Conservation (phyloP, 75 land plant genomes). For the Picea sitchensis region DNA sequence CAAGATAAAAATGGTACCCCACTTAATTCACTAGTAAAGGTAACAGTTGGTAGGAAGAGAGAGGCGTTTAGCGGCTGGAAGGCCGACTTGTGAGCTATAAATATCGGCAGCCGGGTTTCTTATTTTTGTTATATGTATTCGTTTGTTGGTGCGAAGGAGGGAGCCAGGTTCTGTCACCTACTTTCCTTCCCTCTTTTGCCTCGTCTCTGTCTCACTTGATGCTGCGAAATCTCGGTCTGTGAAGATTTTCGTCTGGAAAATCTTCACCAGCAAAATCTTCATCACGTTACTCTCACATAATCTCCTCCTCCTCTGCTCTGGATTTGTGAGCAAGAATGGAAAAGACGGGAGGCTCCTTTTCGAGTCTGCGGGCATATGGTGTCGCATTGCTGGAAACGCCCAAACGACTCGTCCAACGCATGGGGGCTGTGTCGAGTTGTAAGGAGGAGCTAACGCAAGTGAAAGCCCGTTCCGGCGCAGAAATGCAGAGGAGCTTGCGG, state of each 20-base stretch:
- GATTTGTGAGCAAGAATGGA: constrained; percentile 13
- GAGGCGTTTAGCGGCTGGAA: too few relatives aligned
- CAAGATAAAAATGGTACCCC: too few relatives aligned
- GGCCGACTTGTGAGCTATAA: too few relatives aligned
- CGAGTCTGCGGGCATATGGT: constrained; percentile 43
- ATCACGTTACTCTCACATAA: too few relatives aligned
- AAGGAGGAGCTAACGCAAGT: constrained; percentile 66
- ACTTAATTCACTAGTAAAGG: too few relatives aligned
- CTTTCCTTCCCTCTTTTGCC: not conserved
- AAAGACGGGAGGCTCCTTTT: constrained; percentile 39
- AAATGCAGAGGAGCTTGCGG: constrained; percentile 59
- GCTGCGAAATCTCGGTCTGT: too few relatives aligned
- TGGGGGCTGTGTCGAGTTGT: constrained; percentile 46
- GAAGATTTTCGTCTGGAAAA: not conserved
- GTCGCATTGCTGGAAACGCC: constrained; percentile 54
- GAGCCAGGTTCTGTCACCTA: not conserved
- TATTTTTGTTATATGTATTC: too few relatives aligned
- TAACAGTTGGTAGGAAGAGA: too few relatives aligned
- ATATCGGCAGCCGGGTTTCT: too few relatives aligned
- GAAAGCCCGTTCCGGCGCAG: constrained; percentile 61
- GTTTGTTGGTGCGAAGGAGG: too few relatives aligned
- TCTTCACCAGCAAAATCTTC: not conserved
- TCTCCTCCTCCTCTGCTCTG: not conserved
- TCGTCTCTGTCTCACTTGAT: too few relatives aligned
- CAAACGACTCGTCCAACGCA: constrained; percentile 37